A percentile compares a stretch with the other conserved stretches of the same genome.
Evolutionary conservation across 345 rosid species (phyloP).

Genomic region (Pistacia integerrima): DNA sequence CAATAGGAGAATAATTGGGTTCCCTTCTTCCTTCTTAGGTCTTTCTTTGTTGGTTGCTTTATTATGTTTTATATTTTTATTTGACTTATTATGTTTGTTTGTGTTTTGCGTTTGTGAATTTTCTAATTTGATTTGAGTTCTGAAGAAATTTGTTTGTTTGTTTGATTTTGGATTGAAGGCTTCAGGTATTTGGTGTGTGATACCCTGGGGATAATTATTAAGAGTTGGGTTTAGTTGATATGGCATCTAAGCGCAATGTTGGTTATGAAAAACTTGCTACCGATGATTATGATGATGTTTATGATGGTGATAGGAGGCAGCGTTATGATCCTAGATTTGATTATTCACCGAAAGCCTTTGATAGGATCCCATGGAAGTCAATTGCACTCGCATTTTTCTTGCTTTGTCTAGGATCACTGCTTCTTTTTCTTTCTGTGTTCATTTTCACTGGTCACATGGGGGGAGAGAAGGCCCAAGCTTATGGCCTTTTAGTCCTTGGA

Average conservation of each 20-base stretch:
- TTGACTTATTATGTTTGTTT: background rate
- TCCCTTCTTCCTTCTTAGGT: too few species aligned
- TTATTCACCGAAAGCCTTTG: constrained; percentile 57
- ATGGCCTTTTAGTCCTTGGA: constrained; percentile 79
- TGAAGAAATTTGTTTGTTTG: background rate
- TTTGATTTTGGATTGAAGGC: background rate
- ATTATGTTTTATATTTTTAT: background rate
- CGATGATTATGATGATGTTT: constrained; percentile 53
- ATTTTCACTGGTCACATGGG: constrained; percentile 88
- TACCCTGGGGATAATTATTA: background rate
- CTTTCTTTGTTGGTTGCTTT: background rate
- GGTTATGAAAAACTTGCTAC: constrained; percentile 55
- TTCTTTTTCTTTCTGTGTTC: constrained; percentile 69
- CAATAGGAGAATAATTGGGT: background rate
- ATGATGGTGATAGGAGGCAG: constrained; percentile 32
- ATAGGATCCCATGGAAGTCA: constrained; percentile 84
- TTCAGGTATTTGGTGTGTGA: background rate
- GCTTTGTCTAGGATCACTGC: constrained; percentile 63
- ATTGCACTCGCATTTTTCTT: constrained; percentile 72
- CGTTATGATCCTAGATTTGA: constrained; percentile 70
- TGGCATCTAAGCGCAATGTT: constrained; percentile 59
- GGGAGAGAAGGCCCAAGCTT: constrained; percentile 78
- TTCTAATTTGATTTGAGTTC: background rate
- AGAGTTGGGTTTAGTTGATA: constrained; percentile 23
- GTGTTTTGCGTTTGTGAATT: background rate